These are phyloP conservation scores for Hemileia vastatrix DNA, from an alignment of 1,284 basidiomycete species.

Conservation along the genomic window DNA sequence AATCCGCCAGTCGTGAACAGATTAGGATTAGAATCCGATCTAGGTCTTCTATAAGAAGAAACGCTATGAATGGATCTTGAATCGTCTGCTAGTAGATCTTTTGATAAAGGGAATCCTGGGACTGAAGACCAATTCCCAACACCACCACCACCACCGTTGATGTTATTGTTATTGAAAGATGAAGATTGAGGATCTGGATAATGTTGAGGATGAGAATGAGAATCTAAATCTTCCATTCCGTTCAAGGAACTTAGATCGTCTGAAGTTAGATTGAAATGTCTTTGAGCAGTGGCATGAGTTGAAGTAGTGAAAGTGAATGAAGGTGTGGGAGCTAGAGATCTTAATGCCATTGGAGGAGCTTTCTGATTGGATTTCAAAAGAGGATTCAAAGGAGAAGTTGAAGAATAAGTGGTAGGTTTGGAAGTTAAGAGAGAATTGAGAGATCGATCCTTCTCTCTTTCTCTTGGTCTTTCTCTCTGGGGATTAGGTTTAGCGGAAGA, in stretches of 20 bases:
- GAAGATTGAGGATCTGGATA: conserved; percentile 15
- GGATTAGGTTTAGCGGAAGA: no score
- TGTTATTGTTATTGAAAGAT: conserved; percentile 9
- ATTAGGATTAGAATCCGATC: conserved; percentile 27
- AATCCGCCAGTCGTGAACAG: neutral
- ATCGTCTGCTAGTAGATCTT: conserved; percentile 39
- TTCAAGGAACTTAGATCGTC: conserved; percentile 29
- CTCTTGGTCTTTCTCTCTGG: no score
- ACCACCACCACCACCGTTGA: conserved; percentile 28
- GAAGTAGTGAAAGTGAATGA: conserved; percentile 32
- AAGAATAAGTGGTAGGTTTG: no score
- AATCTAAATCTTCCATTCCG: conserved; percentile 26
- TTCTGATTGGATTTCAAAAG: no score
- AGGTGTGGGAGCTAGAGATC: no score
- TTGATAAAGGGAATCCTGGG: conserved; percentile 36
- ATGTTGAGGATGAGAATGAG: conserved; percentile 26
- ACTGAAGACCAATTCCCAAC: conserved; percentile 33
- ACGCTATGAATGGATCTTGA: conserved; percentile 32
- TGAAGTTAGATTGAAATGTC: neutral
- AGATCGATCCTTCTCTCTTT: no score
- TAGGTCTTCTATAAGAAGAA: conserved; percentile 28
- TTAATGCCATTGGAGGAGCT: no score
- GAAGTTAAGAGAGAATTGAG: no score
- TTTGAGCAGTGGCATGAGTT: conserved; percentile 26
- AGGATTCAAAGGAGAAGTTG: no score